A percentile compares a stretch with the other conserved stretches of the same genome.
Evolutionary conservation across 345 rosid species (phyloP).

Genomic region (Balakata baccata): DNA sequence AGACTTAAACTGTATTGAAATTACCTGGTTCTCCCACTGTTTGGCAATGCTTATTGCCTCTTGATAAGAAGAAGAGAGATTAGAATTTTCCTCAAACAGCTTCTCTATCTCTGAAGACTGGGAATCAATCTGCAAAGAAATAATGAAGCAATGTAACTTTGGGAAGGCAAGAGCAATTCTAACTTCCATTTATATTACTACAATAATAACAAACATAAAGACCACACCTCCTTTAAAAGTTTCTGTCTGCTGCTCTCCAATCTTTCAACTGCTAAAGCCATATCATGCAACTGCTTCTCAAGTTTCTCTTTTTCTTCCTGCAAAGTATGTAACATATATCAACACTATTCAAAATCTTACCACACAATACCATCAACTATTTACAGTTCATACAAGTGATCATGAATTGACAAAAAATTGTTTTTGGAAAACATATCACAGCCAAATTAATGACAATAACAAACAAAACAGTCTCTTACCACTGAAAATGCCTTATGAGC

Average conservation of each 20-base stretch:
- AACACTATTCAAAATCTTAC: neutral
- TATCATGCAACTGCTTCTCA: conserved; percentile 88
- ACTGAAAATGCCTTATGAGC: conserved; percentile 46
- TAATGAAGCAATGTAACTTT: conserved; percentile 4
- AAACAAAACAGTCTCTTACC: conserved; percentile 45
- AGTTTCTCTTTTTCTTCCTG: conserved; percentile 84
- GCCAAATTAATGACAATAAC: neutral
- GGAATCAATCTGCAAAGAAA: conserved; percentile 67
- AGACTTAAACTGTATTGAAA: conserved; percentile 3
- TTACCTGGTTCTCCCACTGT: conserved; percentile 80
- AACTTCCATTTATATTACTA: conserved; percentile 7
- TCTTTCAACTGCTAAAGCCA: conserved; percentile 93
- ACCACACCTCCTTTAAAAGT: conserved; percentile 79
- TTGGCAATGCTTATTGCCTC: conserved; percentile 59
- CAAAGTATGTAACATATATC: conserved; percentile 10
- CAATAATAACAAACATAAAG: conserved; percentile 11
- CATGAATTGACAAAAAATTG: neutral
- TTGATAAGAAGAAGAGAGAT: conserved; percentile 59
- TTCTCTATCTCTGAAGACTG: conserved; percentile 95
- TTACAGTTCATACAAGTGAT: neutral
- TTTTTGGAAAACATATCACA: neutral
- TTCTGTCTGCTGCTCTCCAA: conserved; percentile 91
- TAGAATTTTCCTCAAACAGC: conserved; percentile 86
- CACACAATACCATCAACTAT: neutral
- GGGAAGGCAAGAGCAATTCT: conserved; percentile 9